phyloP scores from a whole-genome alignment of 164 flowering plant species.

The Vitis rupestris region DNA sequence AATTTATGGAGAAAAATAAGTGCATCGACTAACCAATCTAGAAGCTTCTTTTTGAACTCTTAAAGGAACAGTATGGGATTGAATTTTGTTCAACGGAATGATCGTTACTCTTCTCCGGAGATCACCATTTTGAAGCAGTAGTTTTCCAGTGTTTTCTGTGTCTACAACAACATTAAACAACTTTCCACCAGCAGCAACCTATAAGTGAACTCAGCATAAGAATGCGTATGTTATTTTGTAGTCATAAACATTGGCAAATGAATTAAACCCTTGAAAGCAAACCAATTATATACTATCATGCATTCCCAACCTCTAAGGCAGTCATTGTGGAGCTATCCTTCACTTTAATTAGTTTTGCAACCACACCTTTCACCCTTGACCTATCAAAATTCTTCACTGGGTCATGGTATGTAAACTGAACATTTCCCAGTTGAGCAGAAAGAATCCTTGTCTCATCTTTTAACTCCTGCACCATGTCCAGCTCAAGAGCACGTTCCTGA shows the following conservation, averaged over 20 bases:
- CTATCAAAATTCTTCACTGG: constrained; percentile 79
- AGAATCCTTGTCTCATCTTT: constrained; percentile 67
- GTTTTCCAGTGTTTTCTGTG: constrained; percentile 88
- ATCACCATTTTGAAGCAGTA: constrained; percentile 77
- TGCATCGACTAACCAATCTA: constrained; percentile 56
- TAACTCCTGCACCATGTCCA: constrained; percentile 67
- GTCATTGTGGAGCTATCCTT: constrained; percentile 80
- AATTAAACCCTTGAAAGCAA: background rate
- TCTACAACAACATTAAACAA: constrained; percentile 93
- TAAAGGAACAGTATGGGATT: constrained; percentile 45
- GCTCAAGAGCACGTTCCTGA: constrained; percentile 74
- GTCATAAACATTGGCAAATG: background rate
- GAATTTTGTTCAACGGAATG: constrained; percentile 92
- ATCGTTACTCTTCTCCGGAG: constrained; percentile 91
- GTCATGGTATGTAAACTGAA: constrained; percentile 74
- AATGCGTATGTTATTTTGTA: background rate
- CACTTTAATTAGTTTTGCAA: constrained; percentile 89
- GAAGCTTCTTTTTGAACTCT: constrained; percentile 70
- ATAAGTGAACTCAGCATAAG: constrained; percentile 9
- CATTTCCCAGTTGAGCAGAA: constrained; percentile 66
- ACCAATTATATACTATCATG: background rate
- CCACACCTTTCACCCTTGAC: constrained; percentile 96
- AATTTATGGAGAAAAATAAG: constrained; percentile 1
- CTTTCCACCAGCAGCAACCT: constrained; percentile 98
- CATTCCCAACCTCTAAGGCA: constrained; percentile 75